Percentiles rank a stretch among this genome's conserved stretches.
phyloP scores from a whole-genome alignment of 208 protist genomes.

The Entamoeba histolytica region DNA sequence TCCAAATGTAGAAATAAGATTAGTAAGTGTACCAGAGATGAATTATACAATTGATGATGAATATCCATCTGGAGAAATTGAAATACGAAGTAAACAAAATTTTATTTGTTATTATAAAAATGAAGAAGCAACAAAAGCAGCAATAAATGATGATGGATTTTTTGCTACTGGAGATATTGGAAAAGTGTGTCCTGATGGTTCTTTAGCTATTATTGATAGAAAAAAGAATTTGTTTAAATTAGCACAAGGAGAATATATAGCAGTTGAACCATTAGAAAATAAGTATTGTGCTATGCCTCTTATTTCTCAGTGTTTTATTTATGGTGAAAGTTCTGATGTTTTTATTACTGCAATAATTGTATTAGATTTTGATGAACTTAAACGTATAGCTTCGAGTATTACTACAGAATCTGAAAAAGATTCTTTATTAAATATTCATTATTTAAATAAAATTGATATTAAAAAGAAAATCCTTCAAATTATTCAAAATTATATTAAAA shows the following conservation, averaged over 20 bases:
- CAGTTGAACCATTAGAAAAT: background rate
- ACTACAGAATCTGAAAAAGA: background rate
- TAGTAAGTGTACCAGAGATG: background rate
- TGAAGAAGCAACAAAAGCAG: background rate
- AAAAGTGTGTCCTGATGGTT: background rate
- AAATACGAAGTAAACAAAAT: background rate
- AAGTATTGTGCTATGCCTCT: background rate
- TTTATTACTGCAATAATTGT: background rate
- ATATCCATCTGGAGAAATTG: background rate
- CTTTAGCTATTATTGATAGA: background rate
- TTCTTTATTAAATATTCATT: background rate
- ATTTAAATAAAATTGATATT: too few relatives aligned
- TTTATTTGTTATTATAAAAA: constrained; percentile 17
- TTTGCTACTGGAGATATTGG: constrained; percentile 15
- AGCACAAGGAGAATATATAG: constrained; percentile 9
- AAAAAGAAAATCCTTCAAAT: background rate
- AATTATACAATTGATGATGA: background rate
- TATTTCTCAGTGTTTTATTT: background rate
- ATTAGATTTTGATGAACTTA: background rate
- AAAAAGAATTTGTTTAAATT: constrained; percentile 6
- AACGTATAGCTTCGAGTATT: background rate
- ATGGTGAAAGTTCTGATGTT: background rate
- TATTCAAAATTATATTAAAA: background rate
- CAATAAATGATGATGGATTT: constrained; percentile 8
- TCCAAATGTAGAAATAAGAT: background rate